Evolutionary conservation across 225 moss, liverwort and hornwort genomes (phyloP), one percentile per base, ranked within the genome.

Genomic region (Bryoerythrophyllum caledonicum): DNA sequence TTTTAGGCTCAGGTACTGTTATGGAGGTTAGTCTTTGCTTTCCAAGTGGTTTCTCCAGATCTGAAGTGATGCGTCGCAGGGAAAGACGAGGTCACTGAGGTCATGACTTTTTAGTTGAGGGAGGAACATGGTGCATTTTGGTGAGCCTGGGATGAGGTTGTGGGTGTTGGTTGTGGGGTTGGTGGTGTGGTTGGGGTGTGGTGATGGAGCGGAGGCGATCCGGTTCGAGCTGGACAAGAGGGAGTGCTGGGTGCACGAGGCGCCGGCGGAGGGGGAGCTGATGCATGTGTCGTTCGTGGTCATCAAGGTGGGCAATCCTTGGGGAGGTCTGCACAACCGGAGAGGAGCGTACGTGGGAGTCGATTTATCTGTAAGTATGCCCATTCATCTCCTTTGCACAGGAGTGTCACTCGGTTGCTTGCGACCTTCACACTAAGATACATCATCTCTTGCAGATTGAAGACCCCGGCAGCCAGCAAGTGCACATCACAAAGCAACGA

Each of bases 241-340:
- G 41, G 87, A 87, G 68, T 87, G 84, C 49, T 87, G 80, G 82
- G 72, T 82, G 64, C 85, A 87, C 32, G 82, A 85, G 69, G 84
- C 85, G 72, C 53, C 64, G 15, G 46, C 55, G 1, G 72, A 74
- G 48, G 82, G 82, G 34, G 85, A 87, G 43, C 48, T 75, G 0
- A 7, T 87, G 71, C 74, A 82, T 48, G 82, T 82, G 38, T 82
- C 87, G 4, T 87, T 87, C 10, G 75, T 80, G 72, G 75, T 82
- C 15, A 55, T 82, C 77, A 78, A 80, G 46, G 49, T 65, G 71
- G 70, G 27, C 61, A 85, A 75, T 54, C 56, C 72, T 26, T 85
- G 74, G 84, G 77, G 82, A 71, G 75, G 79, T 20, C 21, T 62
- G 15, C 70, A 63, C 63, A 63, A 72, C 27, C 74, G 81, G 0